These are phyloP conservation scores for Yarrowia sp. DNA, from an alignment of 805 yeast genomes.

Conservation along the genomic window DNA sequence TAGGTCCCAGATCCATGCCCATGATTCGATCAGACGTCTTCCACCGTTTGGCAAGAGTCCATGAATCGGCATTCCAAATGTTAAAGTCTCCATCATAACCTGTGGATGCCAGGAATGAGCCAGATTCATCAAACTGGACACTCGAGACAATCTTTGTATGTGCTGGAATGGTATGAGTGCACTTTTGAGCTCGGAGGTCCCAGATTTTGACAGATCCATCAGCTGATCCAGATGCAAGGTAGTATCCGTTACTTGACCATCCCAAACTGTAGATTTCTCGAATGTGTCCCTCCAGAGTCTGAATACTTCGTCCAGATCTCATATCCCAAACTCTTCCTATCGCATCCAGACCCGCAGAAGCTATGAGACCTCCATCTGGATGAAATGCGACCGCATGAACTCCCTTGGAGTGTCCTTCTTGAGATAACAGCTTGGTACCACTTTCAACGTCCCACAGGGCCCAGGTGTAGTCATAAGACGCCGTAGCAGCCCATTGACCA, in stretches of 20 bases:
- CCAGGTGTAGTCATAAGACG: constrained; percentile 90
- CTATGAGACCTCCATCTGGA: constrained; percentile 76
- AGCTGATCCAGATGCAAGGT: constrained; percentile 81
- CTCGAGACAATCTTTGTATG: constrained; percentile 77
- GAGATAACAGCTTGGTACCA: constrained; percentile 61
- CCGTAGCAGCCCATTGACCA: constrained; percentile 63
- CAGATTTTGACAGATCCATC: constrained; percentile 82
- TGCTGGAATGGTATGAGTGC: constrained; percentile 64
- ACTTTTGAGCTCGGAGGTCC: constrained; percentile 72
- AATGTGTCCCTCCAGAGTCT: constrained; percentile 69
- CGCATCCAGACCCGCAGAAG: constrained; percentile 82
- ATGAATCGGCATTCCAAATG: constrained; percentile 69
- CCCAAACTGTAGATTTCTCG: constrained; percentile 72
- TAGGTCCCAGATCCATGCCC: constrained; percentile 63
- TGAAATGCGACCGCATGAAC: constrained; percentile 63
- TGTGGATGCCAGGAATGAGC: constrained; percentile 62
- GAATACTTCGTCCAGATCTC: constrained; percentile 72
- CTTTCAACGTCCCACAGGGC: constrained; percentile 77
- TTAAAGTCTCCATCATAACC: constrained; percentile 76
- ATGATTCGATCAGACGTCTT: constrained; percentile 71
- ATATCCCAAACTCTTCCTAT: constrained; percentile 83
- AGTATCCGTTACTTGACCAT: constrained; percentile 79
- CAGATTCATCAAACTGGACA: constrained; percentile 58
- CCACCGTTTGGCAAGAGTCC: constrained; percentile 56
- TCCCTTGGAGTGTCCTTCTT: constrained; percentile 86